Evolutionary conservation across 768 basidiomycete genomes (phyloP).

Genomic region (Artomyces pyxidatus): DNA sequence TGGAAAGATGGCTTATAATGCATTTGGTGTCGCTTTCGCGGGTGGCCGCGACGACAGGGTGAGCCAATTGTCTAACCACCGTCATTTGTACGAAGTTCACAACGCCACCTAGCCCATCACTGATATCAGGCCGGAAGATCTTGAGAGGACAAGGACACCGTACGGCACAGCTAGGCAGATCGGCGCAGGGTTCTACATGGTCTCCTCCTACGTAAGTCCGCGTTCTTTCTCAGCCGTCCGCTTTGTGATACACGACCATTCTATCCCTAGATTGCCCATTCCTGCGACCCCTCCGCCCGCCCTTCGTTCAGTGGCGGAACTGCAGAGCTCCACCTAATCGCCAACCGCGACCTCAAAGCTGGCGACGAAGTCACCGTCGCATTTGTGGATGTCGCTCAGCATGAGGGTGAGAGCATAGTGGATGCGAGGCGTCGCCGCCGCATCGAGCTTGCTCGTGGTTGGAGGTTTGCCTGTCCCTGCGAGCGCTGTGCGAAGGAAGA

Average conservation of each 20-base stretch:
- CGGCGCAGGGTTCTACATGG: conserved; percentile 65
- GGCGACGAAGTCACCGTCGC: conserved; percentile 74
- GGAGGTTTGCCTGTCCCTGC: conserved; percentile 75
- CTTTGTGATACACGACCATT: background rate
- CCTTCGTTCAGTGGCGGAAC: conserved; percentile 62
- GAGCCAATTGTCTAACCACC: conserved; percentile 8
- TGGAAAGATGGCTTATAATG: conserved; percentile 72
- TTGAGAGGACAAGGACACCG: conserved; percentile 70
- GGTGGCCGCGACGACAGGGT: conserved; percentile 70
- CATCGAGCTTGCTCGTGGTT: conserved; percentile 69
- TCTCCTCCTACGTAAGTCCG: conserved; percentile 60
- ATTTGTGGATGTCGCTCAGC: conserved; percentile 61
- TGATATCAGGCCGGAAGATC: conserved; percentile 53
- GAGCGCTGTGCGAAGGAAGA: conserved; percentile 53
- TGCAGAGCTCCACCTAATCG: conserved; percentile 62
- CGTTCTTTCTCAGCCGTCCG: background rate
- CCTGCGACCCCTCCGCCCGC: conserved; percentile 60
- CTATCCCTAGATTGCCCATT: conserved; percentile 52
- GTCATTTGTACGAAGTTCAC: background rate
- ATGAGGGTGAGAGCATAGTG: conserved; percentile 39
- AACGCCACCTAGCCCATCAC: conserved; percentile 40
- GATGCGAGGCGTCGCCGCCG: conserved; percentile 61
- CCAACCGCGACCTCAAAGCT: conserved; percentile 55
- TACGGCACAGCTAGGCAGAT: conserved; percentile 69
- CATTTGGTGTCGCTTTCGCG: conserved; percentile 61